Conservation (phyloP, 2,329 filamentous ascomycete species). For the Aspergillus caelatus region DNA sequence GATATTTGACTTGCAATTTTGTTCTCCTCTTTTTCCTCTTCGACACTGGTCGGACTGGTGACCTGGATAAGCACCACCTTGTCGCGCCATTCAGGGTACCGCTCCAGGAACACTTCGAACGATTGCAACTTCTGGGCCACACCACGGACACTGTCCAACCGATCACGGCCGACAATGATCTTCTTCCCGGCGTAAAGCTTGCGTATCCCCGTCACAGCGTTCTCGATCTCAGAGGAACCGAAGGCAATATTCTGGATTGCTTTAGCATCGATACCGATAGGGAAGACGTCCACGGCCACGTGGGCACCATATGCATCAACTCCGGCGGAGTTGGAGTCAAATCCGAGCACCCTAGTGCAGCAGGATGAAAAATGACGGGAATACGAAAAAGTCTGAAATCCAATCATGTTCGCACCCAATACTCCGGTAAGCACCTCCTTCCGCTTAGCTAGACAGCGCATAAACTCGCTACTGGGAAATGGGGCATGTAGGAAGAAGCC, state of each 20-base stretch:
- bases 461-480: constrained; percentile 94
- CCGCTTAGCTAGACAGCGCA: constrained; percentile 81
- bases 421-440: constrained; percentile 91
- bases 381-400: constrained; percentile 95
- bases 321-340: constrained; percentile 80
- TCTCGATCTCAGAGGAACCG: constrained; percentile 67
- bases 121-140: constrained; percentile 96
- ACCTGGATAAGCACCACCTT: constrained; percentile 94
- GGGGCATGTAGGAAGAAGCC: constrained; percentile 93
- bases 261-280: constrained; percentile 89
- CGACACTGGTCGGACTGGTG: constrained; percentile 80
- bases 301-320: constrained; percentile 88
- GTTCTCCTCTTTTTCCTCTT: constrained; percentile 77
- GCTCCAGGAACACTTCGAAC: constrained; percentile 87
- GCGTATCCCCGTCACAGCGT: constrained; percentile 71
- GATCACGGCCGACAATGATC: constrained; percentile 91
- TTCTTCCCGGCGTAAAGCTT: constrained; percentile 85
- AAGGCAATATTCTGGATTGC: constrained; percentile 77
- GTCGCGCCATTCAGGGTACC: constrained; percentile 88
- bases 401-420: constrained; percentile 87
- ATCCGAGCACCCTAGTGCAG: constrained; percentile 88
- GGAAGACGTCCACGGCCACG: constrained; percentile 89
- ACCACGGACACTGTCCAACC: constrained; percentile 88
- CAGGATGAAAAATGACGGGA: constrained; percentile 93
- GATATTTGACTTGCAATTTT: constrained; percentile 88